Conservation (phyloP, 2,329 filamentous ascomycete genomes). For the Diaporthe ilicicola region DNA sequence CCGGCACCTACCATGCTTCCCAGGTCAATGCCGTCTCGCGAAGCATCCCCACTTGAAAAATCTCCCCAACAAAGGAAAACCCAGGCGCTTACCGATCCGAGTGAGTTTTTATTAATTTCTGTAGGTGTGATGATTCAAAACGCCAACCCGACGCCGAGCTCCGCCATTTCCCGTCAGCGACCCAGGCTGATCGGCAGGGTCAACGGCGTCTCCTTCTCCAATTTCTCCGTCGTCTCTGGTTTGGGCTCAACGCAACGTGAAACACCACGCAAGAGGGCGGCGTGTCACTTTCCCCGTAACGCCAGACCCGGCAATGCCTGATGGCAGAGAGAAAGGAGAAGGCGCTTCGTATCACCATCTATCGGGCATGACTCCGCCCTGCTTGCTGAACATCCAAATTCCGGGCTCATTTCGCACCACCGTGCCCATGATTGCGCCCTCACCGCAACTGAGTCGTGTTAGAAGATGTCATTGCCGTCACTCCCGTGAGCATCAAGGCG, state of each 20-base stretch:
- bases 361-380: not conserved
- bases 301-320: slow-evolving; percentile 11
- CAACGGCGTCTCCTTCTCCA: slow-evolving; percentile 4
- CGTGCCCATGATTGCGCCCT: not conserved
- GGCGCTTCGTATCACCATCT: not conserved
- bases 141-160: slow-evolving; percentile 11
- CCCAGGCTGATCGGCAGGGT: slow-evolving; percentile 21
- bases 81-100: slow-evolving; percentile 10
- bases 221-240: slow-evolving; percentile 11
- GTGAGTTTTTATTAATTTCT: not conserved
- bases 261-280: slow-evolving; percentile 14
- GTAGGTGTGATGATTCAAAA: not conserved
- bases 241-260: slow-evolving; percentile 11
- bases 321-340: not conserved
- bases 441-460: slow-evolving; percentile 2
- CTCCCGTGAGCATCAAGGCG: not conserved
- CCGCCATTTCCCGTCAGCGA: slow-evolving; percentile 11
- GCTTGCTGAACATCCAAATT: not conserved
- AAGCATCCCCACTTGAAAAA: slow-evolving; percentile 19
- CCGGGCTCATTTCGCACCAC: not conserved
- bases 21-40: slow-evolving; percentile 14
- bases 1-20: slow-evolving; percentile 10
- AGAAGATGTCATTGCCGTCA: not conserved
- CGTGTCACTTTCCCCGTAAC: not conserved
- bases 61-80: not conserved